A percentile compares a stretch with the other conserved stretches of the same genome.
phyloP scores from a whole-genome alignment of 495 filamentous ascomycete genomes.

The Thermochaetoides thermophila region DNA sequence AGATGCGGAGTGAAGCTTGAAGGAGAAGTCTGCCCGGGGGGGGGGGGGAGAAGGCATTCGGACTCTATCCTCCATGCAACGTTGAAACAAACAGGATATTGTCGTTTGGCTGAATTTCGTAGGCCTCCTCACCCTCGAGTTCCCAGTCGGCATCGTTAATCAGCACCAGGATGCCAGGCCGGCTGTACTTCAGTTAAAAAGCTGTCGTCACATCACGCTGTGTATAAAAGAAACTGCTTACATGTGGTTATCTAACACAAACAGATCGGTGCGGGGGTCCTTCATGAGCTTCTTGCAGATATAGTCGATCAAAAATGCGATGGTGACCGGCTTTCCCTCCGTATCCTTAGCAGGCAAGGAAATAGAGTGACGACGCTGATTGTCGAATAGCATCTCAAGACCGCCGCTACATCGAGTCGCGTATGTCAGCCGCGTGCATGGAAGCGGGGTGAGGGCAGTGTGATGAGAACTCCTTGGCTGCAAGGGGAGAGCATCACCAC shows the following conservation, averaged over 20 bases:
- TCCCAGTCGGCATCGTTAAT: constrained; percentile 99
- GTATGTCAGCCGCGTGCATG: too few relatives aligned
- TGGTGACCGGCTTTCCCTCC: constrained; percentile 44
- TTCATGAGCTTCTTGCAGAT: constrained; percentile 77
- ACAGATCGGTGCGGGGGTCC: constrained; percentile 74
- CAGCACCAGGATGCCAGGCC: constrained; percentile 90
- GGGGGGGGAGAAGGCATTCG: too few relatives aligned
- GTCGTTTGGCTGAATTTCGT: constrained; percentile 67
- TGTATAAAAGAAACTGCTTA: too few relatives aligned
- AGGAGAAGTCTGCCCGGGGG: too few relatives aligned
- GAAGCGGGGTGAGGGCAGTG: too few relatives aligned
- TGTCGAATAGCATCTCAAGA: constrained; percentile 86
- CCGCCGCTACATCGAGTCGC: too few relatives aligned
- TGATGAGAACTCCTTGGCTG: too few relatives aligned
- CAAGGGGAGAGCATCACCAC: too few relatives aligned
- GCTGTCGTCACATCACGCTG: too few relatives aligned
- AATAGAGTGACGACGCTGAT: constrained; percentile 56
- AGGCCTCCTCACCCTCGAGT: constrained; percentile 83
- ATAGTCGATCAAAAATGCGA: constrained; percentile 63
- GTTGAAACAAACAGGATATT: constrained; percentile 95
- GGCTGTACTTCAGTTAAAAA: too few relatives aligned
- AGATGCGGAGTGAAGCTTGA: too few relatives aligned
- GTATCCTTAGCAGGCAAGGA: constrained; percentile 48
- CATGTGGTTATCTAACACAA: constrained; percentile 79
- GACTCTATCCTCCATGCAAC: constrained; percentile 92